These are phyloP conservation scores for Ustilago curta DNA, from an alignment of 1,284 basidiomycete genomes.

Conservation along the genomic window DNA sequence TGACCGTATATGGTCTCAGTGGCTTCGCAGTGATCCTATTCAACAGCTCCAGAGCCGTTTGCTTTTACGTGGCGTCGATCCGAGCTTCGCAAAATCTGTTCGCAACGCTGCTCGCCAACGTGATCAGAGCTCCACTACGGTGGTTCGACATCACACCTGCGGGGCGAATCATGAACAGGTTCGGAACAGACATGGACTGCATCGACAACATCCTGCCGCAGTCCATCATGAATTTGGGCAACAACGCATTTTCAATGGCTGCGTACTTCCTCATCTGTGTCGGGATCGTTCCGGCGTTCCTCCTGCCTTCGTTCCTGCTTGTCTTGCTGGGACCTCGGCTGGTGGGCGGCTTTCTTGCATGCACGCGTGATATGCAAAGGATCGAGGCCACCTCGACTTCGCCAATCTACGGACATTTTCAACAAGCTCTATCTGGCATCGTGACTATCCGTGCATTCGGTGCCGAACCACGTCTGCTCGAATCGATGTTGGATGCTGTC, in stretches of 20 bases:
- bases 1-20: slow-evolving; percentile 43
- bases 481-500: slow-evolving; percentile 51
- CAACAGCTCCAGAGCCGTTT: slow-evolving; percentile 40
- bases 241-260: slow-evolving; percentile 49
- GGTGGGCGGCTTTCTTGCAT: slow-evolving; percentile 59
- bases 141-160: slow-evolving; percentile 66
- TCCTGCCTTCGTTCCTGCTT: slow-evolving; percentile 51
- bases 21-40: slow-evolving; percentile 40
- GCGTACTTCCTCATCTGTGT: slow-evolving; percentile 57
- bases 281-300: slow-evolving; percentile 60
- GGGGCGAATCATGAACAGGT: slow-evolving; percentile 64
- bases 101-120: slow-evolving; percentile 49
- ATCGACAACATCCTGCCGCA: slow-evolving; percentile 63
- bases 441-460: slow-evolving; percentile 66
- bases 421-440: slow-evolving; percentile 60
- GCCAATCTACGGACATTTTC: slow-evolving; percentile 64
- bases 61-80: slow-evolving; percentile 48
- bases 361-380: slow-evolving; percentile 64
- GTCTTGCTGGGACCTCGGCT: slow-evolving; percentile 47
- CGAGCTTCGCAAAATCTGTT: slow-evolving; percentile 57
- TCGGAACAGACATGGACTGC: slow-evolving; percentile 62
- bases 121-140: slow-evolving; percentile 59
- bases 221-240: slow-evolving; percentile 50
- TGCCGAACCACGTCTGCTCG: slow-evolving; percentile 53
- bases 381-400: slow-evolving; percentile 67